A percentile compares a stretch with the other conserved stretches of the same genome.
Conservation (phyloP, 73 alveolate genomes). For the Paraurostyla sp. region DNA sequence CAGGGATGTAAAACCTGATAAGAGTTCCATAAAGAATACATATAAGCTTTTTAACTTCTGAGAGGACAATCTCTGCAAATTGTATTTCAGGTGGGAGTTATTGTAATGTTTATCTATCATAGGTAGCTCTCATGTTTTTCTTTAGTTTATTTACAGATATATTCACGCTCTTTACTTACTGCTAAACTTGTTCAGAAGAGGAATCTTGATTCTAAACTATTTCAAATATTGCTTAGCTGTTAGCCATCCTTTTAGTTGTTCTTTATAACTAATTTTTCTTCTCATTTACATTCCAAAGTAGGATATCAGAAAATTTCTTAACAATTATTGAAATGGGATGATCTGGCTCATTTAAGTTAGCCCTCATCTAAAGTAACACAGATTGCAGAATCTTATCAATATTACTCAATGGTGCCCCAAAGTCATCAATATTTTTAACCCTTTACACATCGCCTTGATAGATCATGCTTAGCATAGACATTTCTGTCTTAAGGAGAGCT, state of each 20-base stretch:
- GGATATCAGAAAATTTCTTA: not conserved
- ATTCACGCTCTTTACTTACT: not conserved
- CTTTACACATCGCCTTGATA: not conserved
- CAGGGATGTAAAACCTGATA: conserved; percentile 46
- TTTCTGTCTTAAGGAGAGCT: not conserved
- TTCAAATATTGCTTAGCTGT: not conserved
- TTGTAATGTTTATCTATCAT: conserved; percentile 17
- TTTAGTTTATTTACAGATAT: not conserved
- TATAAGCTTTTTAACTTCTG: conserved; percentile 45
- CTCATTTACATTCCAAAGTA: conserved; percentile 23
- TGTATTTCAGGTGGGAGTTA: conserved; percentile 22
- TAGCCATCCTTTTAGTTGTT: not conserved
- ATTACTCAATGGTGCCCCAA: conserved; percentile 25
- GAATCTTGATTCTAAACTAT: not conserved
- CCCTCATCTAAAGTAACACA: not conserved
- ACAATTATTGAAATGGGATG: conserved; percentile 30
- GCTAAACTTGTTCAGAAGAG: too few species aligned
- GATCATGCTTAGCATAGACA: not conserved
- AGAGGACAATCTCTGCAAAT: conserved; percentile 34
- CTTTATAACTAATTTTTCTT: not conserved
- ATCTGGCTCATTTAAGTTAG: conserved; percentile 40
- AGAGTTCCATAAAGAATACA: conserved; percentile 36
- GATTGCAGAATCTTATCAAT: not conserved
- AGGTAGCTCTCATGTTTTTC: not conserved
- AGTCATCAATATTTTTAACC: conserved; percentile 42